Base-by-base conservation (phyloP, 2,329 filamentous ascomycete species). In the Colletotrichum costaricense region DNA sequence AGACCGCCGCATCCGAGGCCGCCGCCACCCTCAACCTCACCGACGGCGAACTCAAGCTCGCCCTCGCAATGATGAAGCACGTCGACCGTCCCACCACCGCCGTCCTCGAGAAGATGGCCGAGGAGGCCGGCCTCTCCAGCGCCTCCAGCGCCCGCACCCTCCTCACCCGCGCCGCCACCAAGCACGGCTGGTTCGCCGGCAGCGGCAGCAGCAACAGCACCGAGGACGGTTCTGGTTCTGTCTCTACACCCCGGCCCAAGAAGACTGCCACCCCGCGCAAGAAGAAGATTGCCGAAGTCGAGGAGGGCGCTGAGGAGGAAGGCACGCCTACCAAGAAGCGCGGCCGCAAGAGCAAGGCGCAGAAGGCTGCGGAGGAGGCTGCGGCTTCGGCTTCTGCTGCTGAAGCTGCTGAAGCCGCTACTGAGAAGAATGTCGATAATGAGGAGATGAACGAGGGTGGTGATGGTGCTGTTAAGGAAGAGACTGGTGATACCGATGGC, bases 281-380 rank as follows among this genome's bases (percentile, higher is more conserved):
- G 62, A 73, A 73, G 56, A 73, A 71, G 62, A 28, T 65, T 4
- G 33, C 56, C 5, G 59, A 62, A 26, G 46, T 28, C 7, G 56
- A 66, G 12, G 56, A 56, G 19, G 67, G 28, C 4, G 67, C 28
- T 1, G 68, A 59, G 19, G 52, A 35, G 14, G 49, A 71, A 16
- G 67, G 58, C 22, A 62, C 71, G 12, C 71, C 71, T 1, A 38
- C 49, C 26, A 73, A 57, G 56, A 73, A 73, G 70, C 68, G 68
- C 24, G 30, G 66, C 8, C 71, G 71, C 55, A 60, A 58, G 12
- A 33, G 5, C 55, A 70, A 70, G 67, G 59, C 11, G 0, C 64
- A 70, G 33, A 46, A 19, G 24, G 38, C 46, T 16, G 11, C 33
- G 2, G 33, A 56, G 46, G 42, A 70, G 54, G 55, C 24, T 9